phyloP scores from a whole-genome alignment of 345 rosid genomes.

The Linum tenue region DNA sequence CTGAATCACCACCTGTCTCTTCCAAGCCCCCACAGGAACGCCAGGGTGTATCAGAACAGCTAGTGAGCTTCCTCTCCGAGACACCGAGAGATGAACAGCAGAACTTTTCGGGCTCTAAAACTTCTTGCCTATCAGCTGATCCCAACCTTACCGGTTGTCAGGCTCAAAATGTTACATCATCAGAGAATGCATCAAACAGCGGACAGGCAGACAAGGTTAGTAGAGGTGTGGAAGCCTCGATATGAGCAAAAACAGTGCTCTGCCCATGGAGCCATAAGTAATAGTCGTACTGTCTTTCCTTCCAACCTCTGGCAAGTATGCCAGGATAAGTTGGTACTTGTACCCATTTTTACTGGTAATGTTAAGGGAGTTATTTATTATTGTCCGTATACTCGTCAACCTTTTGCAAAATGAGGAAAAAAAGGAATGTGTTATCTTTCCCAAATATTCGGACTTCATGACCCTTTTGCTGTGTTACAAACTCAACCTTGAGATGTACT shows the following conservation, averaged over 20 bases:
- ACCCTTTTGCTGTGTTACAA: too few relatives aligned
- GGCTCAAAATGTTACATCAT: constrained; percentile 10
- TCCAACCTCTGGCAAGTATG: not conserved
- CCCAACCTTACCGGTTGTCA: constrained; percentile 13
- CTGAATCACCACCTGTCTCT: constrained; percentile 46
- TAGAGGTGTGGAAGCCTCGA: constrained; percentile 24
- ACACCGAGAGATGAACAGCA: constrained; percentile 22
- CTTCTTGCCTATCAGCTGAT: constrained; percentile 16
- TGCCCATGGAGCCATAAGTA: constrained; percentile 5
- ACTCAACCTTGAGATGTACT: too few relatives aligned
- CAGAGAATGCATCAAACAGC: constrained; percentile 32
- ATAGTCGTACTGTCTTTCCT: constrained; percentile 26
- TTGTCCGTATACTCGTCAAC: too few relatives aligned
- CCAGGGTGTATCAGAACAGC: constrained; percentile 23
- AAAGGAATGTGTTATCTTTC: too few relatives aligned
- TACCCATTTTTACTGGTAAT: too few relatives aligned
- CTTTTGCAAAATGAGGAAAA: too few relatives aligned
- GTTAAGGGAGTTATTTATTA: too few relatives aligned
- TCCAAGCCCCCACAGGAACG: constrained; percentile 31
- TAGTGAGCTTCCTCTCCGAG: constrained; percentile 24
- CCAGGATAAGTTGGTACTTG: too few relatives aligned
- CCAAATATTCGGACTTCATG: too few relatives aligned
- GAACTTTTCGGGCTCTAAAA: constrained; percentile 28
- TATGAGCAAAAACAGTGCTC: constrained; percentile 12
- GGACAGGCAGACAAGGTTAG: constrained; percentile 31